Conservation (phyloP, 257 asterid genomes). For the Orobanche coerulescens region DNA sequence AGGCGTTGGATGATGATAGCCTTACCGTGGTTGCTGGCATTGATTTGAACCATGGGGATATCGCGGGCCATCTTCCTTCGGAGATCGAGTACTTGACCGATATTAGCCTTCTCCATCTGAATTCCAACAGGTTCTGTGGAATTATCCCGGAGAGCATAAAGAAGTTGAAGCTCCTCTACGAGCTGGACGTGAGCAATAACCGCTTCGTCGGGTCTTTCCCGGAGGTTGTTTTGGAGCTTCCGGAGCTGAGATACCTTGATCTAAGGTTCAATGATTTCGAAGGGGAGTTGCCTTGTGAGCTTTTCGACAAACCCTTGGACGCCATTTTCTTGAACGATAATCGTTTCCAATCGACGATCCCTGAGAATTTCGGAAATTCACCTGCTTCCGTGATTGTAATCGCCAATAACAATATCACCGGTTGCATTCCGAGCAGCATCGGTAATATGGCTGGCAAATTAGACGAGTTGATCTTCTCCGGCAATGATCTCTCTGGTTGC, state of each 20-base stretch:
- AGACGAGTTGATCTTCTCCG: slow-evolving; percentile 41
- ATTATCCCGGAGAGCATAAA: slow-evolving; percentile 44
- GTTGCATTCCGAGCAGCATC: slow-evolving; percentile 66
- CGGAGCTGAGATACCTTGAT: slow-evolving; percentile 49
- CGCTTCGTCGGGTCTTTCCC: slow-evolving; percentile 78
- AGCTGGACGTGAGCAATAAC: slow-evolving; percentile 74
- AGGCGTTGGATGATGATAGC: slow-evolving; percentile 43
- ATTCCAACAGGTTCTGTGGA: slow-evolving; percentile 75
- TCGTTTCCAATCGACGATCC: slow-evolving; percentile 42
- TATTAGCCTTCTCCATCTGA: slow-evolving; percentile 54
- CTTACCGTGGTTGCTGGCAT: slow-evolving; percentile 70
- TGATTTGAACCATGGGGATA: slow-evolving; percentile 66
- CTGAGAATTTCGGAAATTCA: slow-evolving; percentile 67
- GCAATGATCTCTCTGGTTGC: slow-evolving; percentile 62
- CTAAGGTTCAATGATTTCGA: slow-evolving; percentile 74
- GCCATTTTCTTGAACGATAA: slow-evolving; percentile 64
- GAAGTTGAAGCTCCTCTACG: slow-evolving; percentile 36
- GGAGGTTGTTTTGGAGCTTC: slow-evolving; percentile 36
- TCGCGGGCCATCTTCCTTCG: slow-evolving; percentile 66
- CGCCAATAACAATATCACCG: slow-evolving; percentile 45
- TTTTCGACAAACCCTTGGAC: slow-evolving; percentile 45
- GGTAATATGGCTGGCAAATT: slow-evolving; percentile 55
- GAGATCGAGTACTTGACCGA: slow-evolving; percentile 55
- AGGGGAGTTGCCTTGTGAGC: slow-evolving; percentile 45
- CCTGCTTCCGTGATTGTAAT: slow-evolving; percentile 55